Conservation (phyloP, 1,284 basidiomycete genomes). For the Malassezia nana region DNA sequence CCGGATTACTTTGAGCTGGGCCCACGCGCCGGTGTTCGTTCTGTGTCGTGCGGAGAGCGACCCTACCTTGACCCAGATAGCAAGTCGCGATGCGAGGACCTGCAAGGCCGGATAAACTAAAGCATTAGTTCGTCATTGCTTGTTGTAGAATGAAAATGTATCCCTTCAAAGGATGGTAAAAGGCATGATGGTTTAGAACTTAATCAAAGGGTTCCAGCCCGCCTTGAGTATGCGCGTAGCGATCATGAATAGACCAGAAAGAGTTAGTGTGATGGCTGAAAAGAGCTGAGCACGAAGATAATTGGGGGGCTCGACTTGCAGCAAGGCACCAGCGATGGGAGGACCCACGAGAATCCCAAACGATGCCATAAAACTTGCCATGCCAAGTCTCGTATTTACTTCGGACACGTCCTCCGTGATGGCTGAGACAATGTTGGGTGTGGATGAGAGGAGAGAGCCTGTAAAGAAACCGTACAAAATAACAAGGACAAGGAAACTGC, state of each 20-base stretch:
- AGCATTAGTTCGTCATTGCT: neutral
- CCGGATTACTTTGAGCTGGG: constrained; percentile 24
- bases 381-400: constrained; percentile 4
- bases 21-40: constrained; percentile 22
- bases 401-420: constrained; percentile 10
- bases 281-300: neutral
- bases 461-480: constrained; percentile 32
- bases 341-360: constrained; percentile 22
- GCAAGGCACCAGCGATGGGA: constrained; percentile 21
- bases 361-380: neutral
- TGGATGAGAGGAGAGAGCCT: constrained; percentile 29
- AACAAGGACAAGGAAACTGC: constrained; percentile 22
- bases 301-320: constrained; percentile 1
- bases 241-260: neutral
- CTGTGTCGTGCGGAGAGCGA: constrained; percentile 22
- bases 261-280: neutral
- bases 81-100: constrained; percentile 18
- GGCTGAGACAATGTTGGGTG: constrained; percentile 10
- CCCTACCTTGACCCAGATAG: constrained; percentile 25
- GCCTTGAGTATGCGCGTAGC: neutral
- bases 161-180: too few relatives aligned
- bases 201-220: neutral
- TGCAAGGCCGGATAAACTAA: constrained; percentile 16
- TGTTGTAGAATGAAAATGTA: neutral
- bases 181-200: neutral